phyloP scores from a whole-genome alignment of 257 asterid genomes.

The Solanum sitiens region DNA sequence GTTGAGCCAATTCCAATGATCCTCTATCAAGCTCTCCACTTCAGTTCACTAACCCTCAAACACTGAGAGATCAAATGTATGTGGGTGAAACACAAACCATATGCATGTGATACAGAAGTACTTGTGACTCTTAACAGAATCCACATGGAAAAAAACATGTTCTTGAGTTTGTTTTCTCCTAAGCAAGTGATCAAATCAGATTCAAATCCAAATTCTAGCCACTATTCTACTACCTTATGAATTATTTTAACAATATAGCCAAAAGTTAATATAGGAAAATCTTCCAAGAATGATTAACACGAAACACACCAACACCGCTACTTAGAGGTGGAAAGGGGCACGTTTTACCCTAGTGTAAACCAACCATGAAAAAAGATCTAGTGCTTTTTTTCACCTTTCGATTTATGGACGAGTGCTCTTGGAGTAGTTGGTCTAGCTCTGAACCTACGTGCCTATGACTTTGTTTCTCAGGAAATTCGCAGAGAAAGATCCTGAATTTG shows the following conservation, averaged over 20 bases:
- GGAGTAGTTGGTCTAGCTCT: no score
- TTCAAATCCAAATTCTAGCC: neutral
- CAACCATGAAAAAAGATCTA: neutral
- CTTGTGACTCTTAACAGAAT: neutral
- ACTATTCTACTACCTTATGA: neutral
- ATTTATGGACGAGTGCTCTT: no score
- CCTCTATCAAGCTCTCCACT: neutral
- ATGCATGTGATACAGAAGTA: neutral
- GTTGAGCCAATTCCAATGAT: neutral
- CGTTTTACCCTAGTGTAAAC: neutral
- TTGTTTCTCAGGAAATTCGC: neutral
- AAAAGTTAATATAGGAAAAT: neutral
- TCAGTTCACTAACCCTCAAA: neutral
- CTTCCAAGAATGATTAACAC: neutral
- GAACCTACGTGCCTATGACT: neutral
- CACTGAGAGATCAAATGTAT: neutral
- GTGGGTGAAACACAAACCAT: neutral
- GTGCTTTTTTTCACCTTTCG: no score
- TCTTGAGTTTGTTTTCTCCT: neutral
- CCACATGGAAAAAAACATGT: neutral
- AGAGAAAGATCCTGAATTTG: neutral
- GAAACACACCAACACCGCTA: neutral
- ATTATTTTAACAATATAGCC: neutral
- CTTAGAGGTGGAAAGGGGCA: neutral
- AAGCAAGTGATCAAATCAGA: neutral